These are phyloP conservation scores for Termitomyces sp. DNA, from an alignment of 768 basidiomycete species.

Conservation along the genomic window DNA sequence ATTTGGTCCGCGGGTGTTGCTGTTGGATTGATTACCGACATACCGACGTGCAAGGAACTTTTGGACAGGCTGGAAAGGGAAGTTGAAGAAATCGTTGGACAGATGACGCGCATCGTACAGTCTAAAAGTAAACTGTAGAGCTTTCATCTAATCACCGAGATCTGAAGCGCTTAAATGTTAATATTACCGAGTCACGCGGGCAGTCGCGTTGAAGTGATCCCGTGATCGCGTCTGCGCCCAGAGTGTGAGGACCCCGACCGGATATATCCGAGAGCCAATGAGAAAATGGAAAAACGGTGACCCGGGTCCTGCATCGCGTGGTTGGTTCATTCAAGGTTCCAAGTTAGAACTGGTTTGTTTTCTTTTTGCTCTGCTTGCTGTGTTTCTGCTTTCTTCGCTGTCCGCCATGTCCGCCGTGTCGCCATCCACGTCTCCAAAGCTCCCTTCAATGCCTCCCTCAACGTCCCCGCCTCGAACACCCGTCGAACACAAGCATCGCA, in stretches of 20 bases:
- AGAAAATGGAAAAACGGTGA: constrained; percentile 5
- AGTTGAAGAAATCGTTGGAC: constrained; percentile 60
- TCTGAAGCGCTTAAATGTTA: not conserved
- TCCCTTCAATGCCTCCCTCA: constrained; percentile 19
- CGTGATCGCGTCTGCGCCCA: constrained; percentile 34
- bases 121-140: constrained; percentile 37
- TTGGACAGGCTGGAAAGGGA: constrained; percentile 67
- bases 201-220: constrained; percentile 8
- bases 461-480: constrained; percentile 39
- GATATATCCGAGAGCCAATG: constrained; percentile 16
- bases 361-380: constrained; percentile 16
- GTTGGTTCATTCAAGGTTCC: constrained; percentile 9
- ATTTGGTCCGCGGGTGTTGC: constrained; percentile 75
- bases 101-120: constrained; percentile 31
- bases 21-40: constrained; percentile 74
- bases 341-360: constrained; percentile 8
- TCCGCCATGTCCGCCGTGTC: constrained; percentile 15
- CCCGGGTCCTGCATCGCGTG: constrained; percentile 31
- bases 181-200: not conserved
- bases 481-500: constrained; percentile 25
- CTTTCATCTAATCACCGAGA: not conserved
- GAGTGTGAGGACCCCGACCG: constrained; percentile 26
- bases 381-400: constrained; percentile 27
- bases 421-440: constrained; percentile 14
- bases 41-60: constrained; percentile 76